Percentiles rank a stretch among this genome's conserved stretches.
phyloP scores from a whole-genome alignment of 1,284 basidiomycete species.

The Phylloboletellus chloephorus region DNA sequence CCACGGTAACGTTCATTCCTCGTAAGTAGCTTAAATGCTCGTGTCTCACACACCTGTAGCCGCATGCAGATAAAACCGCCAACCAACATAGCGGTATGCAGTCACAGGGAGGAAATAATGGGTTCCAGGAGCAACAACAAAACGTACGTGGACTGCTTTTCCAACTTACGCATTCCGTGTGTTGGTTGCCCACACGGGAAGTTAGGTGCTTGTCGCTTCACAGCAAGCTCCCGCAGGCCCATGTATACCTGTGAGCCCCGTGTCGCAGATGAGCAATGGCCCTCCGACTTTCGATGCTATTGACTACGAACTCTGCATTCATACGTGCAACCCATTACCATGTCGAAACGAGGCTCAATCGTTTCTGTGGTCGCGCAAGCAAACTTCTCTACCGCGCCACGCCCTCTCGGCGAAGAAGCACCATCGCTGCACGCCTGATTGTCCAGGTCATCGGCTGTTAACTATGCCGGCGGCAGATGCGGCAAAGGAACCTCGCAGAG shows the following conservation, averaged over 20 bases:
- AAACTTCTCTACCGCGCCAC: slow-evolving; percentile 24
- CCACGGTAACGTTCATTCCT: slow-evolving; percentile 12
- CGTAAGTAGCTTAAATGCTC: neutral
- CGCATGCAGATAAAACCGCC: slow-evolving; percentile 5
- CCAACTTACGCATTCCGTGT: neutral
- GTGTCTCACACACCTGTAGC: slow-evolving; percentile 14
- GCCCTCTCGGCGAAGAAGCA: slow-evolving; percentile 25
- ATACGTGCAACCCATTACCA: slow-evolving; percentile 22
- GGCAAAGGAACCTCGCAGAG: slow-evolving; percentile 20
- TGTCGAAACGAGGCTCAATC: slow-evolving; percentile 30
- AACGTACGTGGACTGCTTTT: slow-evolving; percentile 11
- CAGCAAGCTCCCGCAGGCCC: slow-evolving; percentile 2
- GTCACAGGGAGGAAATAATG: slow-evolving; percentile 4
- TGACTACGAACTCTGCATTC: slow-evolving; percentile 28
- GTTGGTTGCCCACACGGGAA: neutral
- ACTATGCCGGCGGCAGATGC: slow-evolving; percentile 18
- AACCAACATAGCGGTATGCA: slow-evolving; percentile 22
- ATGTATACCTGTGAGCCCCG: slow-evolving; percentile 5
- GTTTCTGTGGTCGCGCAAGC: slow-evolving; percentile 24
- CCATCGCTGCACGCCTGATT: slow-evolving; percentile 13
- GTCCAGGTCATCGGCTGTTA: slow-evolving; percentile 25
- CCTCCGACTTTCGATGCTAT: slow-evolving; percentile 1
- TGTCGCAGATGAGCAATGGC: slow-evolving; percentile 2
- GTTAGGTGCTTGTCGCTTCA: slow-evolving; percentile 1
- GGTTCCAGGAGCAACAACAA: slow-evolving; percentile 5